phyloP scores from a whole-genome alignment of 352 stramenopile species.

The Aphanomyces stellatus region DNA sequence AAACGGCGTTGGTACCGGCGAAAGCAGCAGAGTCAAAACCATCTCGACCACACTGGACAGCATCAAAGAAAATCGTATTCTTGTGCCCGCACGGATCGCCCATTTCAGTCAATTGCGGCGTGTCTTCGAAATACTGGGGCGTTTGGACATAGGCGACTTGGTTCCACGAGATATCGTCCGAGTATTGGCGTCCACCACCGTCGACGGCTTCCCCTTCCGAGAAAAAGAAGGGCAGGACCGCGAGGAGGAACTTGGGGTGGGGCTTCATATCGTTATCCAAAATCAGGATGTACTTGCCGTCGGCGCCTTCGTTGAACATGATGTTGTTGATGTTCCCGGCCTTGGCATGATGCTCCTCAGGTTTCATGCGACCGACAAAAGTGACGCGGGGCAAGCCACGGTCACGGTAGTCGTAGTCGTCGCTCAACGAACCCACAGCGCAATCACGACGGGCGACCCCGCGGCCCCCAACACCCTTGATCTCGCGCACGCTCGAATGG shows the following conservation, averaged over 20 bases:
- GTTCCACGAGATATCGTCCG: conserved; percentile 85
- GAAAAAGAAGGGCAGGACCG: conserved; percentile 85
- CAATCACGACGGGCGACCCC: conserved; percentile 77
- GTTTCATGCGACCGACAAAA: conserved; percentile 84
- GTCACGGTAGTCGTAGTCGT: conserved; percentile 89
- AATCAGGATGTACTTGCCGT: conserved; percentile 86
- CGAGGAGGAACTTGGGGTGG: conserved; percentile 80
- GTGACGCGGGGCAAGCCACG: conserved; percentile 76
- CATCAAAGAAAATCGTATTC: conserved; percentile 88
- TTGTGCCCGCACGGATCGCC: conserved; percentile 83
- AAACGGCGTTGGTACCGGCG: conserved; percentile 83
- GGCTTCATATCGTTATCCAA: conserved; percentile 91
- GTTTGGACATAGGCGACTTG: conserved; percentile 85
- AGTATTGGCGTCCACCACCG: conserved; percentile 75
- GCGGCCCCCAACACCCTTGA: conserved; percentile 75
- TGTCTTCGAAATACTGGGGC: conserved; percentile 86
- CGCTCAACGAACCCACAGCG: conserved; percentile 73
- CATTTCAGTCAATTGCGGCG: conserved; percentile 74
- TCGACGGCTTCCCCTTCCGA: conserved; percentile 81
- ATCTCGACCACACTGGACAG: conserved; percentile 79
- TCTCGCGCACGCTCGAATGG: conserved; percentile 75
- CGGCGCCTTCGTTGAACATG: conserved; percentile 83
- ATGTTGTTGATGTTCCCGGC: conserved; percentile 90
- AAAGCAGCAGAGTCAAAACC: conserved; percentile 83
- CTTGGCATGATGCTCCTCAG: conserved; percentile 84